phyloP scores from a whole-genome alignment of 2,329 filamentous ascomycete species.

The Trichocomaceae sp. region DNA sequence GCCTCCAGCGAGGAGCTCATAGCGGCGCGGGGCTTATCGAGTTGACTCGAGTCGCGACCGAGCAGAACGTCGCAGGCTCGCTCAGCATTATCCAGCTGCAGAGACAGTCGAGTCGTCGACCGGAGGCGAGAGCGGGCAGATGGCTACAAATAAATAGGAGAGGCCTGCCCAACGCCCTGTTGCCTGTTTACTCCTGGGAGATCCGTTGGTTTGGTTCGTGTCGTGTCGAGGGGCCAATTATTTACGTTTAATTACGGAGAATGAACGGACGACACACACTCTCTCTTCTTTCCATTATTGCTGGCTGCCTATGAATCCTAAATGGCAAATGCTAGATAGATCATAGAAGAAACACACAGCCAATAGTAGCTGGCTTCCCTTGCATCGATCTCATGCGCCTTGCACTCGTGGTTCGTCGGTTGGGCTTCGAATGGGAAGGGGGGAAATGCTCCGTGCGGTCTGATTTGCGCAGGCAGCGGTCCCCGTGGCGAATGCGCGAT shows the following conservation, averaged over 20 bases:
- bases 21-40: constrained; percentile 15
- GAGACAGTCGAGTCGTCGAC: too few relatives aligned
- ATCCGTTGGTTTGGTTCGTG: too few relatives aligned
- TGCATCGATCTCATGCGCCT: neutral
- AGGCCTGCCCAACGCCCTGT: too few relatives aligned
- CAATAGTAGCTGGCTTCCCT: neutral
- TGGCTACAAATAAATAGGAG: neutral
- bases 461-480: neutral
- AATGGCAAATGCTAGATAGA: neutral
- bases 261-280: too few relatives aligned
- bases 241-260: too few relatives aligned
- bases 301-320: neutral
- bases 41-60: constrained; percentile 15
- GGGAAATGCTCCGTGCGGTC: neutral
- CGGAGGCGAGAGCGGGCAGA: neutral
- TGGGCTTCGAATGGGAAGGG: neutral
- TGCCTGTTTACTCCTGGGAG: too few relatives aligned
- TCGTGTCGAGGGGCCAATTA: too few relatives aligned
- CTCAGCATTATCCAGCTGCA: constrained; percentile 22
- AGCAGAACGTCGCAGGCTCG: constrained; percentile 20
- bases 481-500: neutral
- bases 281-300: too few relatives aligned
- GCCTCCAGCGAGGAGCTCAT: constrained; percentile 47
- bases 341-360: neutral
- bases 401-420: neutral